phyloP scores from a whole-genome alignment of 2,329 filamentous ascomycete genomes.

The Nemania diffusa region DNA sequence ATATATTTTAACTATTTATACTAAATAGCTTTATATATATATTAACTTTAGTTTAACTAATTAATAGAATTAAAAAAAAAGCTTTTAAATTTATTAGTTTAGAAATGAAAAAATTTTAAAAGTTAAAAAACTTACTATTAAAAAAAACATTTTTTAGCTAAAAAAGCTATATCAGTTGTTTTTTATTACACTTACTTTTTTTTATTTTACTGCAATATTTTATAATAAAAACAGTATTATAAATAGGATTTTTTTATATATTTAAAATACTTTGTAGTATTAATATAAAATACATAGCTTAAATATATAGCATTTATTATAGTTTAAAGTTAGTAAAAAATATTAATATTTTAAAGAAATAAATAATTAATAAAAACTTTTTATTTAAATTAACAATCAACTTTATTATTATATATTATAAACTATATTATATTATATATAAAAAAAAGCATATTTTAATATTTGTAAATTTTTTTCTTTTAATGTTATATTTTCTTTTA shows the following conservation, averaged over 20 bases:
- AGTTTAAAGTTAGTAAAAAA: no score
- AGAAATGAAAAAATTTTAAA: no score
- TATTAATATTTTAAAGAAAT: no score
- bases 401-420: no score
- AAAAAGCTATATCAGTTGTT: neutral
- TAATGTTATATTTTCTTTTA: no score
- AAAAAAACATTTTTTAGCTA: neutral
- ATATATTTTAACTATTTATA: neutral
- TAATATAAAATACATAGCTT: neutral
- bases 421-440: no score
- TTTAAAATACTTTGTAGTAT: neutral
- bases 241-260: neutral
- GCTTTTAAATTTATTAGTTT: no score
- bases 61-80: neutral
- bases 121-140: no score
- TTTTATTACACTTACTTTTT: neutral
- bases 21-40: neutral
- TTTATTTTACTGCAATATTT: neutral
- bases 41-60: neutral
- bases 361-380: no score
- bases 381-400: no score
- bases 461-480: no score
- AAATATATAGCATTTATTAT: neutral
- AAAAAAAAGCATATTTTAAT: no score
- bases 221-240: neutral